These are phyloP conservation scores for Aspergillus ochraceus DNA, from an alignment of 2,329 filamentous ascomycete species.

Conservation along the genomic window DNA sequence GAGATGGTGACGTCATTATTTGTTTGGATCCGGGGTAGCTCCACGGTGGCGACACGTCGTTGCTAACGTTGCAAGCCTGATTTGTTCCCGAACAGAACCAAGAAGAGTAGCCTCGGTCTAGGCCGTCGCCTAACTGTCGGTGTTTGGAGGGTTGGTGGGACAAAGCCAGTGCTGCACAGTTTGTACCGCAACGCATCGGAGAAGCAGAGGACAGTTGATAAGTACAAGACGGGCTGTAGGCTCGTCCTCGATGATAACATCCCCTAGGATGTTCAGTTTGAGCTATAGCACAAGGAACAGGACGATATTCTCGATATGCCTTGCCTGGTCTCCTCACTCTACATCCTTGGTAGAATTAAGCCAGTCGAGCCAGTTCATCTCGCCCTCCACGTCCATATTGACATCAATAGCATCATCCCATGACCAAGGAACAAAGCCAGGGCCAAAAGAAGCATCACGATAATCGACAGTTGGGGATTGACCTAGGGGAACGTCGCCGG, in stretches of 20 bases:
- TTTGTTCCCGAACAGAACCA: background rate
- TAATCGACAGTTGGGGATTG: too few species aligned
- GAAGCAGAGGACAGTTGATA: too few species aligned
- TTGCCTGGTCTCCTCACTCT: background rate
- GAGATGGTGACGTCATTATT: background rate
- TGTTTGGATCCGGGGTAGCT: background rate
- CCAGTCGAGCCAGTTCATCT: background rate
- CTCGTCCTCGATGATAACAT: too few species aligned
- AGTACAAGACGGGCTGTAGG: too few species aligned
- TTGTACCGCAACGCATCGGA: too few species aligned
- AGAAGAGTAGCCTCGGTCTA: background rate
- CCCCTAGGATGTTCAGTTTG: too few species aligned
- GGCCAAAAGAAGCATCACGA: background rate
- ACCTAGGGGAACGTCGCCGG: too few species aligned
- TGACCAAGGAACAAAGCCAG: background rate
- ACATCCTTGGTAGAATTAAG: background rate
- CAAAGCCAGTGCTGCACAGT: too few species aligned
- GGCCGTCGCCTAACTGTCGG: background rate
- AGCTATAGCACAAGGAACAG: too few species aligned
- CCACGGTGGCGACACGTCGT: background rate
- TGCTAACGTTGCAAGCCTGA: background rate
- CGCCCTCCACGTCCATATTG: background rate
- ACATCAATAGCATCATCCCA: background rate
- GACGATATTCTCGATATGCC: background rate
- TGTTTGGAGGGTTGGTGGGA: background rate